phyloP scores from a whole-genome alignment of 441 rosid species.

The Eutrema salsugineum region DNA sequence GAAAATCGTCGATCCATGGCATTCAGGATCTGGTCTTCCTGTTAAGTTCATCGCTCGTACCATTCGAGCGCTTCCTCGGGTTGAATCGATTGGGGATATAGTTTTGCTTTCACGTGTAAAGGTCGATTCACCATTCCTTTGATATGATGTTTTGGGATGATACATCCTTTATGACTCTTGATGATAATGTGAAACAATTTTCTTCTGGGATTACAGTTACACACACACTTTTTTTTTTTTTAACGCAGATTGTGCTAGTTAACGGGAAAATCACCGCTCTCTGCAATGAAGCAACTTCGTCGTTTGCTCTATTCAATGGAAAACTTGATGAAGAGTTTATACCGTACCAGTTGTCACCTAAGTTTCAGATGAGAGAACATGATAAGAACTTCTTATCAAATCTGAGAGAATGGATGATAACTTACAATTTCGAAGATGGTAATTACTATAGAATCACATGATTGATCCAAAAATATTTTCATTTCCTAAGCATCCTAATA shows the following conservation, averaged over 20 bases:
- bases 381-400: slow-evolving; percentile 16
- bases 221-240: not conserved
- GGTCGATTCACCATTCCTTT: not conserved
- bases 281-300: slow-evolving; percentile 17
- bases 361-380: slow-evolving; percentile 23
- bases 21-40: slow-evolving; percentile 14
- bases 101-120: slow-evolving; percentile 25
- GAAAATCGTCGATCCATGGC: slow-evolving; percentile 28
- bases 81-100: slow-evolving; percentile 24
- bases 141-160: not conserved
- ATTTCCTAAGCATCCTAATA: not conserved
- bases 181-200: not conserved
- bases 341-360: slow-evolving; percentile 19
- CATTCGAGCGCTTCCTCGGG: slow-evolving; percentile 16
- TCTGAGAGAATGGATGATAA: slow-evolving; percentile 22
- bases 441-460: not conserved
- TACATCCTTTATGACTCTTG: not conserved
- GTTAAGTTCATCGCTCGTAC: slow-evolving; percentile 24
- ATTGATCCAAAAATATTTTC: not conserved
- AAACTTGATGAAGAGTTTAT: not conserved
- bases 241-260: slow-evolving; percentile 25
- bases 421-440: slow-evolving; percentile 22
- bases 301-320: slow-evolving; percentile 15
- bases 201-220: not conserved
- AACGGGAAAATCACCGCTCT: slow-evolving; percentile 27